These are phyloP conservation scores for Yarrowia phangngaensis DNA, from an alignment of 805 yeast species.

Conservation along the genomic window DNA sequence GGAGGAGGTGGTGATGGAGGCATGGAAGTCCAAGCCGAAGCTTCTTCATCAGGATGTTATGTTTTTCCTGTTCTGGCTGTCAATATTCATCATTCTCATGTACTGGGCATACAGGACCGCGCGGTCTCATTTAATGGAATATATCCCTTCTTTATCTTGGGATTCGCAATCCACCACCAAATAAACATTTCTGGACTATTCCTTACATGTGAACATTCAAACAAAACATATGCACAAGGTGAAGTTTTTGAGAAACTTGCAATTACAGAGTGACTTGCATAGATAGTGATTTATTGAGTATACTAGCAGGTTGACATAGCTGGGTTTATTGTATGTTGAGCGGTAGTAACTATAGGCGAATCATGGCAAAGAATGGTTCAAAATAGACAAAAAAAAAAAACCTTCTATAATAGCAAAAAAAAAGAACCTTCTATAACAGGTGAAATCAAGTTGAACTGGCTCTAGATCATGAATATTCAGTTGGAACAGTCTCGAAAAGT, in stretches of 20 bases:
- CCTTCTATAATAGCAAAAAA: no score
- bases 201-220: constrained; percentile 16
- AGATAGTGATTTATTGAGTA: constrained; percentile 14
- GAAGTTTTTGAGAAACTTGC: constrained; percentile 19
- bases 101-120: constrained; percentile 14
- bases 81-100: constrained; percentile 49
- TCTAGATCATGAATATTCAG: no score
- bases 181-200: constrained; percentile 18
- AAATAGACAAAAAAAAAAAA: no score
- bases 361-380: no score
- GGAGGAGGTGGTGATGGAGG: constrained; percentile 33
- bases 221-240: constrained; percentile 21
- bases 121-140: constrained; percentile 21
- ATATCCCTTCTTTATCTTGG: not conserved
- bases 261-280: constrained; percentile 7
- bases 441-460: no score
- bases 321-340: no score
- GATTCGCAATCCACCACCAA: constrained; percentile 9
- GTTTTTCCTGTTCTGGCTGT: constrained; percentile 89
- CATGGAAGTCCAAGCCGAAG: constrained; percentile 44
- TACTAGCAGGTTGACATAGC: no score
- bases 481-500: no score
- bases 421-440: no score
- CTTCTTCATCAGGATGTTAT: constrained; percentile 67
- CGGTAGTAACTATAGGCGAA: no score